These are phyloP conservation scores for Stevia rebaudiana DNA, from an alignment of 140 eudicot genomes.

Conservation along the genomic window DNA sequence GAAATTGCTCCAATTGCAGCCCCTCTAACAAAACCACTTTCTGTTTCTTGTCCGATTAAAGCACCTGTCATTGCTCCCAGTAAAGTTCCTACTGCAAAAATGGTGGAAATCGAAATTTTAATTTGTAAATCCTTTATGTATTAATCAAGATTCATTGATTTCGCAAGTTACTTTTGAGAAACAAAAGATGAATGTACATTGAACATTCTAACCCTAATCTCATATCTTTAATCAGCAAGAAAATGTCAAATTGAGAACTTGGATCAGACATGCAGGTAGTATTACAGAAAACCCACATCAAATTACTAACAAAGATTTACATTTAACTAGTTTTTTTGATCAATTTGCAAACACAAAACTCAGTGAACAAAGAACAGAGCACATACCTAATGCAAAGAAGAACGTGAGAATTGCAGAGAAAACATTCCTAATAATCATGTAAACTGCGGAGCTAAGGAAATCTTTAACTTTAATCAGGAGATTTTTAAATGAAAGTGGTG, in stretches of 20 bases:
- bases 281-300: slow-evolving; percentile 13
- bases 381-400: slow-evolving; percentile 82
- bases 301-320: background rate
- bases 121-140: background rate
- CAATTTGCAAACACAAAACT: background rate
- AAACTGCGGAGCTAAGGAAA: slow-evolving; percentile 44
- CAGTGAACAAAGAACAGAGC: background rate
- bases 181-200: background rate
- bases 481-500: slow-evolving; percentile 36
- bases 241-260: slow-evolving; percentile 6
- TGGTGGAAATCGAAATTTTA: background rate
- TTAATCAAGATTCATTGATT: slow-evolving; percentile 1
- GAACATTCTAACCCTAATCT: background rate
- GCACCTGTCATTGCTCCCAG: slow-evolving; percentile 47
- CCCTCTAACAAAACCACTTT: slow-evolving; percentile 45
- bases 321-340: background rate
- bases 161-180: background rate
- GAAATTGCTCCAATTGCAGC: slow-evolving; percentile 50
- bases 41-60: slow-evolving; percentile 45
- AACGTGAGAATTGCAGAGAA: slow-evolving; percentile 80
- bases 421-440: slow-evolving; percentile 63
- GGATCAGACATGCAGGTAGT: slow-evolving; percentile 22
- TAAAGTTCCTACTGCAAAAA: slow-evolving; percentile 41
- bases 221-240: background rate
- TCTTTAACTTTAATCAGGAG: slow-evolving; percentile 46